These are phyloP conservation scores for Jacaranda copaia DNA, from an alignment of 257 asterid species.

Conservation along the genomic window DNA sequence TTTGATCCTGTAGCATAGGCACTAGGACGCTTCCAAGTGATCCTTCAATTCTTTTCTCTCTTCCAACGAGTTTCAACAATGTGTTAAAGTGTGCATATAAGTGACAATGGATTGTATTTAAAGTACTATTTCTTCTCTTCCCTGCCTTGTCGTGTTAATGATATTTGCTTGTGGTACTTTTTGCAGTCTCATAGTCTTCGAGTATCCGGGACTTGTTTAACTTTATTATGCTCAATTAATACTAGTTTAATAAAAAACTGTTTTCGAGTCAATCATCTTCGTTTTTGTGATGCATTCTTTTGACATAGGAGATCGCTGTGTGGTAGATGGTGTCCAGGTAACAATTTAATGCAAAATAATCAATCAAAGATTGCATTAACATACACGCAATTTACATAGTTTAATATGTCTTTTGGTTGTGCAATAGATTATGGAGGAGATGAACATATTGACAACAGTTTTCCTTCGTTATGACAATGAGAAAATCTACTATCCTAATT, in stretches of 20 bases:
- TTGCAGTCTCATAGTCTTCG: constrained; percentile 88
- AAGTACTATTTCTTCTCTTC: constrained; percentile 4
- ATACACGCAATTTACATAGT: too few relatives aligned
- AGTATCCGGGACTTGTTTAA: too few relatives aligned
- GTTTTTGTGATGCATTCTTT: constrained; percentile 76
- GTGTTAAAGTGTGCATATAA: background rate
- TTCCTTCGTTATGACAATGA: constrained; percentile 68
- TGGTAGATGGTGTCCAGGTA: constrained; percentile 76
- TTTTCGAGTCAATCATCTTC: constrained; percentile 67
- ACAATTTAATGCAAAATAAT: background rate
- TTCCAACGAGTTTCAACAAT: background rate
- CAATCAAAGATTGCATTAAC: too few relatives aligned
- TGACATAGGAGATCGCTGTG: constrained; percentile 77
- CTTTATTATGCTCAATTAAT: too few relatives aligned
- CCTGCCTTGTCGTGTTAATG: constrained; percentile 9
- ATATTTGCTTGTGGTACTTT: constrained; percentile 31
- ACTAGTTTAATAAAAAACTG: too few relatives aligned
- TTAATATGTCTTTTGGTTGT: background rate
- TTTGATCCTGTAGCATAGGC: background rate
- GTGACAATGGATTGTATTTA: constrained; percentile 2
- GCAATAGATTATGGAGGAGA: constrained; percentile 73
- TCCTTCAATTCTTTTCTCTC: background rate
- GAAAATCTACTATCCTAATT: constrained; percentile 69
- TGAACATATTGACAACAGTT: constrained; percentile 72
- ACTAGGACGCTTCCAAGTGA: background rate